A percentile compares a stretch with the other conserved stretches of the same genome.
phyloP scores from a whole-genome alignment of 129 eudicot genomes.

The Cynara cardunculus region DNA sequence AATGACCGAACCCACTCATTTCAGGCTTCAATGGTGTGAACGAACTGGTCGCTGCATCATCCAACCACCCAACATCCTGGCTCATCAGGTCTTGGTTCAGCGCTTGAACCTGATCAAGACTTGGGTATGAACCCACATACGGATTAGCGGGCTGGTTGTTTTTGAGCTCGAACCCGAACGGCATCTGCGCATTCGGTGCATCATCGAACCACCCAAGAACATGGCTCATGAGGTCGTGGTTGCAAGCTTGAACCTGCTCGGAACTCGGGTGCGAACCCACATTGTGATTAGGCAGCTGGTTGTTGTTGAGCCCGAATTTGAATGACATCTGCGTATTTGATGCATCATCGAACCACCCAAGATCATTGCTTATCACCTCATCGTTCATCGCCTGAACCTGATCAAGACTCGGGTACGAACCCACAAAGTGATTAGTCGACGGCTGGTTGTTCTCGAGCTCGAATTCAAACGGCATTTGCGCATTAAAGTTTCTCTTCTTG shows the following conservation, averaged over 20 bases:
- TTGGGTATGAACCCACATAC: background rate
- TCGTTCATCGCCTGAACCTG: conserved; percentile 18
- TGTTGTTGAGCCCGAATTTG: no score
- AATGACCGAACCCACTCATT: background rate
- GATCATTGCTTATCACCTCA: conserved; percentile 12
- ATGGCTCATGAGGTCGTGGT: background rate
- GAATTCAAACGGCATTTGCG: background rate
- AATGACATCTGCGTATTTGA: no score
- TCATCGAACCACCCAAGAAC: background rate
- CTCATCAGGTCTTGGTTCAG: no score
- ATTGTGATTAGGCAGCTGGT: no score
- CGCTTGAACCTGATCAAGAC: background rate
- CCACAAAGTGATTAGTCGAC: background rate
- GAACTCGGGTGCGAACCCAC: no score
- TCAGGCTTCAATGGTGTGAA: conserved; percentile 2
- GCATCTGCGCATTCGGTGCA: background rate
- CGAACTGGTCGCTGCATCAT: background rate
- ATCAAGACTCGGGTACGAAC: background rate
- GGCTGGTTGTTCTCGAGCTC: background rate
- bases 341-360: conserved; percentile 6
- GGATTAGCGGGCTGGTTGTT: no score
- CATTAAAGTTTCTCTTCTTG: conserved; percentile 14
- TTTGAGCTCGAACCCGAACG: background rate
- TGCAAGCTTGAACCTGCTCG: background rate
- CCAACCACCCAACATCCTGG: no score